A percentile compares a stretch with the other conserved stretches of the same genome.
Conservation (phyloP, 331 rosid genomes). For the Acacia concinna region DNA sequence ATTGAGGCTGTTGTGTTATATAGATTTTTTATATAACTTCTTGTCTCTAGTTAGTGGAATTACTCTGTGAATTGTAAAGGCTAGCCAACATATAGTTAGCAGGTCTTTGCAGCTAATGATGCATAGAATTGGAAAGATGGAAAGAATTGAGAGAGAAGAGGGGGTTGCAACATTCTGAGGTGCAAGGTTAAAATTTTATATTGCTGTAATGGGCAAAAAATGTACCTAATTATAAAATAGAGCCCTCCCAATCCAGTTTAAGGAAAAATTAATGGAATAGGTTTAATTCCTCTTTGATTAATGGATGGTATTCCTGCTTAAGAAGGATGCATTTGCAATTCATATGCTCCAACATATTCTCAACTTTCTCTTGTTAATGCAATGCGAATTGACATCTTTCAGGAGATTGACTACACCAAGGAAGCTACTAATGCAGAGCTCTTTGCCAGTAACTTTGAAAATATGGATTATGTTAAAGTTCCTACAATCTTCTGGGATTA, state of each 20-base stretch:
- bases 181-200: background rate
- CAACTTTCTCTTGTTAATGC: background rate
- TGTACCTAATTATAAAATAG: background rate
- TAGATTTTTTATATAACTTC: background rate
- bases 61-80: background rate
- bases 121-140: background rate
- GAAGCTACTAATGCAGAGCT: conserved; percentile 94
- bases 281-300: conserved; percentile 2
- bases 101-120: background rate
- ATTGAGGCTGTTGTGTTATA: background rate
- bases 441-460: conserved; percentile 84
- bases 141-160: background rate
- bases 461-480: conserved; percentile 87
- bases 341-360: background rate
- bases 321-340: background rate
- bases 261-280: too few species aligned
- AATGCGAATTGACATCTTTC: conserved; percentile 35
- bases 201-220: background rate
- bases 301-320: background rate
- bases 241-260: background rate
- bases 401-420: conserved; percentile 99
- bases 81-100: background rate
- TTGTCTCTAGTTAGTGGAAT: background rate
- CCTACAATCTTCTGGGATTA: conserved; percentile 89
- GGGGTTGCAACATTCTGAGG: background rate